phyloP scores from a whole-genome alignment of 148 eudicot genomes.

The Bassia scoparia region DNA sequence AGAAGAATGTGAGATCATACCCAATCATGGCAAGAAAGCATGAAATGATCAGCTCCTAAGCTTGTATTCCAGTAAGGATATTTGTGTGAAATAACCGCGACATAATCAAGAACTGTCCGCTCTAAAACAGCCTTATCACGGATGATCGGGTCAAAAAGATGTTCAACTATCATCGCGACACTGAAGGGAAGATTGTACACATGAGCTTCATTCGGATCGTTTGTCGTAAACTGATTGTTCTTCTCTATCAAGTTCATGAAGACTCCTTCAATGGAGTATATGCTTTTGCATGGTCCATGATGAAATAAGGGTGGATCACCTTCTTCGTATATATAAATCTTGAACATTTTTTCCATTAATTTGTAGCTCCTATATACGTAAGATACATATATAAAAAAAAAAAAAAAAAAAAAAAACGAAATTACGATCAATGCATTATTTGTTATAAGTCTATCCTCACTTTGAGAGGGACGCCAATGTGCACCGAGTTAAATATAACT shows the following conservation, averaged over 20 bases:
- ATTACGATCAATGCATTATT: too few species aligned
- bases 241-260: conserved; percentile 47
- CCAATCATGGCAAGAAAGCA: conserved; percentile 84
- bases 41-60: conserved; percentile 73
- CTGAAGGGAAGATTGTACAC: conserved; percentile 69
- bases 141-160: conserved; percentile 46
- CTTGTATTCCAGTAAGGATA: conserved; percentile 71
- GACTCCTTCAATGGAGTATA: conserved; percentile 65
- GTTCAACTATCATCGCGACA: conserved; percentile 51
- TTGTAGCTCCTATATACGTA: conserved; percentile 46
- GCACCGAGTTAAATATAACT: too few species aligned
- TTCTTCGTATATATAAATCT: conserved; percentile 60
- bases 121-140: conserved; percentile 46
- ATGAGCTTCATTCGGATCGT: conserved; percentile 48
- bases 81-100: conserved; percentile 41
- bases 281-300: conserved; percentile 51
- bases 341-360: conserved; percentile 60
- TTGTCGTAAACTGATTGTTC: conserved; percentile 32
- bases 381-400: too few species aligned
- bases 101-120: conserved; percentile 48
- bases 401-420: neutral
- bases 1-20: conserved; percentile 28
- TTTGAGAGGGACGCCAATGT: too few species aligned
- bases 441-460: too few species aligned
- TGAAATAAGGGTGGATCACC: conserved; percentile 77